Conservation (phyloP, 1,139 yeast genomes). For the Suhomyces maxii region DNA sequence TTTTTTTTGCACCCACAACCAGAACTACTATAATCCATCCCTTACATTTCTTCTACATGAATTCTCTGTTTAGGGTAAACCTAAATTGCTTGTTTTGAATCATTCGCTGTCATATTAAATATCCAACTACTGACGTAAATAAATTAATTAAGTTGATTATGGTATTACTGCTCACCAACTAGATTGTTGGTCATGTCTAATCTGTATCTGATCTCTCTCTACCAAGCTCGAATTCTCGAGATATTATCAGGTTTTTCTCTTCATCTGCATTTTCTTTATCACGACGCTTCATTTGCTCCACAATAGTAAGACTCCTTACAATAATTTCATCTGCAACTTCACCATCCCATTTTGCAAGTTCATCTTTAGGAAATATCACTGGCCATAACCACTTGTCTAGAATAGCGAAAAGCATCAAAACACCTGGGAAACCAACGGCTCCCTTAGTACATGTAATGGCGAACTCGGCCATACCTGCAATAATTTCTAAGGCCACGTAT, state of each 20-base stretch:
- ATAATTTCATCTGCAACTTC: conserved; percentile 68
- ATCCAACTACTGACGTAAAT: too few relatives aligned
- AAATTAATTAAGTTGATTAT: too few relatives aligned
- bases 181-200: background rate
- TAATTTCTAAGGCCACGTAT: conserved; percentile 57
- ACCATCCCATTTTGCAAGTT: conserved; percentile 64
- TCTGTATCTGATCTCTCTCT: background rate
- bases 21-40: too few relatives aligned
- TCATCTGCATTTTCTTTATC: background rate
- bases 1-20: too few relatives aligned
- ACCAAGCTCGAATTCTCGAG: conserved; percentile 1
- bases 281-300: conserved; percentile 12
- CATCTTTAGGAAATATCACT: conserved; percentile 58
- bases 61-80: too few relatives aligned
- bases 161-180: too few relatives aligned
- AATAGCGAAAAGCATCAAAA: conserved; percentile 54
- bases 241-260: background rate
- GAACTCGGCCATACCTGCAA: conserved; percentile 78
- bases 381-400: conserved; percentile 76
- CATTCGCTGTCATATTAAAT: too few relatives aligned
- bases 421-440: conserved; percentile 94
- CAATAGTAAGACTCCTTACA: conserved; percentile 36
- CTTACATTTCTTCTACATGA: too few relatives aligned
- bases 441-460: conserved; percentile 85
- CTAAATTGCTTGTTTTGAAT: too few relatives aligned